Evolutionary conservation across 805 yeast species (phyloP), one percentile per base, ranked within the genome.

Genomic region (Yamadazyma tumulicola): DNA sequence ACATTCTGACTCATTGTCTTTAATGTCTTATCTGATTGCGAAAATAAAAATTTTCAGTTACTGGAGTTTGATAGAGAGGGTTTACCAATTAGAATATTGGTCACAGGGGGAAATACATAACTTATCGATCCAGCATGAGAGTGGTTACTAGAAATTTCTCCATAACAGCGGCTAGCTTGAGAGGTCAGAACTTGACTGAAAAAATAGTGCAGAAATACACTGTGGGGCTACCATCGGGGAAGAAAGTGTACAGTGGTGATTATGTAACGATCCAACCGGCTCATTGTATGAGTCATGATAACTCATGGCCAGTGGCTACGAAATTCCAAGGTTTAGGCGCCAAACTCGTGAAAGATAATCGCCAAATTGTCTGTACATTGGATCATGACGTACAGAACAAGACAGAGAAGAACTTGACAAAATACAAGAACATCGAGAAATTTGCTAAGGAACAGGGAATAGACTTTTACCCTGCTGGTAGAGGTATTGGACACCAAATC

Each of bases 271-370:
- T 93, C 55, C 75, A 69, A 51, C 99, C 99, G 3, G 91, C 95
- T 3, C 95, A 93, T 66, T 94, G 97, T 61, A 93, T 93, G 99
- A 87, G 97, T 11, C 99, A 93, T 60, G 99, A 93, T 61, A 93
- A 93, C 64, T 82, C 97, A 28, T 94, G 99, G 98, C 99, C 99
- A 1, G 97, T 93, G 12, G 98, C 98, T 1, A 72, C 91, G 54
- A 93, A 93, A 65, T 93, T 93, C 67, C 86, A 77, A 80, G 95
- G 95, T 5, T 72, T 93, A 23, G 98, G 98, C 1, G 97, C 97
- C 23, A 76, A 77, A 14, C 69, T 77, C 41, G 85, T 93, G 39
- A 77, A 81, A 47, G 84, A 93, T 55, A 83, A 85, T 55, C 73
- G 86, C 41, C 99, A 93, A 65, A 86, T 93, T 18, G 97, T 93